Percentiles rank a stretch among this genome's conserved stretches.
phyloP scores from a whole-genome alignment of 805 yeast genomes.

The Candida hungchunana region DNA sequence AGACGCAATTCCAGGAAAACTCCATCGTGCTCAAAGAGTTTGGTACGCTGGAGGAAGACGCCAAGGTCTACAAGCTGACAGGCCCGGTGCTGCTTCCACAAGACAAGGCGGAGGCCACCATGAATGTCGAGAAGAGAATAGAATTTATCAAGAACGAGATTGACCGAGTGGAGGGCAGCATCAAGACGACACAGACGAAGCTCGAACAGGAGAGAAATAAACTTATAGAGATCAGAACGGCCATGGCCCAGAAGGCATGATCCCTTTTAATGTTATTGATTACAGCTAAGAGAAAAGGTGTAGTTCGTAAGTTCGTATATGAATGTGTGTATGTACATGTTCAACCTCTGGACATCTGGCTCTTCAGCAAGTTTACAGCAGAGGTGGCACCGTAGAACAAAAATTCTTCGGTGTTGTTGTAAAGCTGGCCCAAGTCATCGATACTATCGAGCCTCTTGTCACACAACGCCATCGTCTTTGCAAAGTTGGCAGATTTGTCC shows the following conservation, averaged over 20 bases:
- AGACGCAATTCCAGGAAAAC: slow-evolving; percentile 92
- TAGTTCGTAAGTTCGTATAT: too few species aligned
- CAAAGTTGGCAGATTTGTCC: slow-evolving; percentile 55
- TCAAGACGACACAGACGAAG: slow-evolving; percentile 49
- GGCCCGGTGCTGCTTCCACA: slow-evolving; percentile 94
- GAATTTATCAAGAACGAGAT: slow-evolving; percentile 85
- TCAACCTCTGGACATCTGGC: slow-evolving; percentile 63
- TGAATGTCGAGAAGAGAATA: slow-evolving; percentile 82
- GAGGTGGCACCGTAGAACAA: slow-evolving; percentile 58
- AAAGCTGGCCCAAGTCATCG: slow-evolving; percentile 52
- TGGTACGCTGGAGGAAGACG: slow-evolving; percentile 53
- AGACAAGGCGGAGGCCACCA: slow-evolving; percentile 73
- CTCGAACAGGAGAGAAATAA: slow-evolving; percentile 59
- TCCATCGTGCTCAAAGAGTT: slow-evolving; percentile 85
- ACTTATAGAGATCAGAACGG: slow-evolving; percentile 42
- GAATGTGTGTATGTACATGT: too few species aligned
- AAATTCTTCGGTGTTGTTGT: slow-evolving; percentile 73
- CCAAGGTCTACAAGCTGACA: slow-evolving; percentile 81
- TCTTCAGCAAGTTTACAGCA: slow-evolving; percentile 57
- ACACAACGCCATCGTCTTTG: slow-evolving; percentile 61
- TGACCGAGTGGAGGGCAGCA: slow-evolving; percentile 65
- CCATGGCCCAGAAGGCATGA: not conserved
- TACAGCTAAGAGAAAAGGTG: too few species aligned
- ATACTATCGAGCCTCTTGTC: slow-evolving; percentile 52
- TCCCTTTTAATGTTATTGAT: too few species aligned